Evolutionary conservation across 208 protist species (phyloP).

Genomic region (Trypanosoma grayi): DNA sequence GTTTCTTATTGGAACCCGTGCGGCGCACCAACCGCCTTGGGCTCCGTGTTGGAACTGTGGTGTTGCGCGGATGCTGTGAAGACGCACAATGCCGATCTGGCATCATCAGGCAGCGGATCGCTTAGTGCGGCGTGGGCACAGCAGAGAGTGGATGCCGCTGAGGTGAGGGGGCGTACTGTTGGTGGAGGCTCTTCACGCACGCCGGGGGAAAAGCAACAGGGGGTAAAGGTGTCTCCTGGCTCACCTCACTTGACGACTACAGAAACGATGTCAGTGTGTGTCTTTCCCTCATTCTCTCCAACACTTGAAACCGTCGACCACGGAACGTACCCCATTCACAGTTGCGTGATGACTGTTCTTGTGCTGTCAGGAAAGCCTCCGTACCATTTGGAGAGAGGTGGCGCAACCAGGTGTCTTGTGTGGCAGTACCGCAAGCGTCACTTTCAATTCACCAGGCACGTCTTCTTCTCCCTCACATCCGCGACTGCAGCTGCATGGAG

Average conservation of each 20-base stretch:
- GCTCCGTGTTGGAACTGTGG: conserved; percentile 67
- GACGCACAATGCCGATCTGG: not conserved
- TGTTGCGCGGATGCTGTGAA: conserved; percentile 16
- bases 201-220: not conserved
- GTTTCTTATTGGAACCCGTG: conserved; percentile 66
- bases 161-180: not conserved
- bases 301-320: conserved; percentile 10
- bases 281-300: conserved; percentile 18
- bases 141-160: conserved; percentile 10
- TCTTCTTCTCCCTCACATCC: conserved; percentile 16
- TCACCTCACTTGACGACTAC: not conserved
- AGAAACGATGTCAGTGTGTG: not conserved
- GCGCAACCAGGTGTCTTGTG: too few species aligned
- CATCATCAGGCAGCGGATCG: not conserved
- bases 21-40: not conserved
- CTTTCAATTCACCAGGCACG: conserved; percentile 30
- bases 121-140: conserved; percentile 3
- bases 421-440: conserved; percentile 2
- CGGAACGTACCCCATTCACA: conserved; percentile 4
- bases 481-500: not conserved
- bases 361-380: not conserved
- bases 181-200: not conserved
- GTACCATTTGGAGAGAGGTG: not conserved
- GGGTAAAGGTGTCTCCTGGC: not conserved
- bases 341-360: conserved; percentile 21